Base-by-base conservation (phyloP, 805 yeast genomes). In the Allodekkera sacchari region DNA sequence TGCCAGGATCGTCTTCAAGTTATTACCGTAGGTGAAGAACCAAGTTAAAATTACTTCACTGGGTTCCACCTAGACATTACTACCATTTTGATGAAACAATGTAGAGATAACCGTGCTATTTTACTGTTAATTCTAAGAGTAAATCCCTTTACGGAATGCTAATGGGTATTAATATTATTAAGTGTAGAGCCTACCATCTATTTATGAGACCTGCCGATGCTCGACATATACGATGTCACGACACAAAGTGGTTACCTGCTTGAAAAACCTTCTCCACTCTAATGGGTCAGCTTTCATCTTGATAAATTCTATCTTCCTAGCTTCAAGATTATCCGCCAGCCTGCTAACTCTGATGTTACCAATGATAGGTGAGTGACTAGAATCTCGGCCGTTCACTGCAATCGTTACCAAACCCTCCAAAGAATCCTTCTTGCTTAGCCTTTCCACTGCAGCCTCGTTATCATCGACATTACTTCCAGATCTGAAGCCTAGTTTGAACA, bases 191-290 rank as follows among this genome's bases (percentile, higher is more conserved):
- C n/a, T n/a, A n/a, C n/a, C n/a, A n/a, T n/a, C n/a, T n/a, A n/a
- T n/a, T n/a, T n/a, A n/a, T n/a, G n/a, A n/a, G n/a, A n/a, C n/a
- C n/a, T n/a, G 15, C 13, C 11, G 14, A n/a, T 21, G 13, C 22
- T 55, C 74, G 10, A 66, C 53, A 33, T 63, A 67, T 9, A 74
- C 74, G 4, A 71, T 64, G 24, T 72, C 77, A 46, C 77, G 66
- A 42, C 81, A 74, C n/a, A 67, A 47, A 8, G 71, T 50, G 1
- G 77, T 68, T 19, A 75, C 61, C 28, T 64, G 63, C 45, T 75
- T 74, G 55, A 80, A 79, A 13, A 79, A 55, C 11, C 75, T 55
- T 52, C 87, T 63, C 87, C 87, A 79, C 49, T 79, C 87, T 25
- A 79, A 48, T 0, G 87, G 85, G 53, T 79, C 85, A 0, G 82